phyloP scores from a whole-genome alignment of 257 asterid genomes.

The Solanum chaucha region DNA sequence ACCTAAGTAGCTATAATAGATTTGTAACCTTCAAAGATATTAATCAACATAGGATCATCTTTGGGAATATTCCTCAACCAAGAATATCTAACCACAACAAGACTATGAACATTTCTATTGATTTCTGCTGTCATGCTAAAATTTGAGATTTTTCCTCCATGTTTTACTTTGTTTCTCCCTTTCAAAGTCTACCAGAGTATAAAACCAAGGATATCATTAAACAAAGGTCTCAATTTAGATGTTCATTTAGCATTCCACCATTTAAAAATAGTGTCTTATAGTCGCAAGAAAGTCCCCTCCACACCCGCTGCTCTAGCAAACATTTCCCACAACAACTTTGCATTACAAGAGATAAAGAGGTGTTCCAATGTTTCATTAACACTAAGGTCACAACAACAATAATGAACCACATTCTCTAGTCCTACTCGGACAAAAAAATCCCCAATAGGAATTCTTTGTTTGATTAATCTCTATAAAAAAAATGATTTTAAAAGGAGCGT shows the following conservation, averaged over 20 bases:
- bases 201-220: background rate
- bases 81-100: background rate
- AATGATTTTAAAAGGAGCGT: too few relatives aligned
- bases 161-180: background rate
- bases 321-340: background rate
- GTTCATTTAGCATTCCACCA: background rate
- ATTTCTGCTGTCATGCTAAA: background rate
- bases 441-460: background rate
- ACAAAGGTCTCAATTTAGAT: background rate
- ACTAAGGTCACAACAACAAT: background rate
- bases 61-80: background rate
- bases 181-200: background rate
- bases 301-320: background rate
- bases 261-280: too few relatives aligned
- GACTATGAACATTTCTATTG: background rate
- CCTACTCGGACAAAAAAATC: background rate
- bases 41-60: background rate
- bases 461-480: background rate
- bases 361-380: background rate
- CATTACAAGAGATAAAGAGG: background rate
- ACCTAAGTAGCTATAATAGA: background rate
- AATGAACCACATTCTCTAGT: background rate
- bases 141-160: background rate
- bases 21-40: too few relatives aligned
- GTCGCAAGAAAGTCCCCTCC: background rate